Percentiles rank a stretch among this genome's conserved stretches.
Conservation (phyloP, 1,284 basidiomycete genomes). For the Ceratobasidium theobromae region DNA sequence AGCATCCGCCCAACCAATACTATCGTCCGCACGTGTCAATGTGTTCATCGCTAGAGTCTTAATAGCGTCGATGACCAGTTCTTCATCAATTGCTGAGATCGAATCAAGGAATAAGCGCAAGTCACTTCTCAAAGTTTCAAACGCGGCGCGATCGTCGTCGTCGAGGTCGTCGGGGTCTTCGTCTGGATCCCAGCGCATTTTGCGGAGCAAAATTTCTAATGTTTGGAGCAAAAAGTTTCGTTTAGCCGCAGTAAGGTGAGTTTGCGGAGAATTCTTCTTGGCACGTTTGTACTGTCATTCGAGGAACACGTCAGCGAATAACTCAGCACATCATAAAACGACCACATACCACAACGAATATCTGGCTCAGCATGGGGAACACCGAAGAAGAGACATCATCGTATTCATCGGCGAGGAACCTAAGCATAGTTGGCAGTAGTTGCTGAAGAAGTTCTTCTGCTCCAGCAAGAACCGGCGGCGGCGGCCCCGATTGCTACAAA, state of each 20-base stretch:
- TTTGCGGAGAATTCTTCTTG: conserved; percentile 67
- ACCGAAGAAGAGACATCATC: conserved; percentile 85
- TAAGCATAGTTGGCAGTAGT: conserved; percentile 79
- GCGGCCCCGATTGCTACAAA: conserved; percentile 11
- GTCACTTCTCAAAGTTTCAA: conserved; percentile 86
- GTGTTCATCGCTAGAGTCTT: conserved; percentile 72
- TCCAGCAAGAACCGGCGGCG: conserved; percentile 60
- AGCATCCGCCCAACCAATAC: conserved; percentile 87
- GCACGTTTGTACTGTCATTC: conserved; percentile 69
- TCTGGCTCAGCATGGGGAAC: conserved; percentile 74
- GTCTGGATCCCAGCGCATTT: conserved; percentile 90
- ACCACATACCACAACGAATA: conserved; percentile 69
- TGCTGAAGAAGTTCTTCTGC: conserved; percentile 69
- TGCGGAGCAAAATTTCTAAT: conserved; percentile 77
- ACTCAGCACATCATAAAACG: conserved; percentile 4
- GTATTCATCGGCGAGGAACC: conserved; percentile 86
- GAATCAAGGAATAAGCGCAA: conserved; percentile 81
- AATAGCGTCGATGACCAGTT: conserved; percentile 74
- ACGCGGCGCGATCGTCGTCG: conserved; percentile 84
- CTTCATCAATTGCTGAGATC: conserved; percentile 76
- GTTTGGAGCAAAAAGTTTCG: conserved; percentile 79
- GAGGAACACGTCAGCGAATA: conserved; percentile 27
- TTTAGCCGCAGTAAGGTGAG: conserved; percentile 66
- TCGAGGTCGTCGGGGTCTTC: conserved; percentile 81
- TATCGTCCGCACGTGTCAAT: conserved; percentile 54